phyloP scores from a whole-genome alignment of 75 land plant genomes.

The Pinus taeda region DNA sequence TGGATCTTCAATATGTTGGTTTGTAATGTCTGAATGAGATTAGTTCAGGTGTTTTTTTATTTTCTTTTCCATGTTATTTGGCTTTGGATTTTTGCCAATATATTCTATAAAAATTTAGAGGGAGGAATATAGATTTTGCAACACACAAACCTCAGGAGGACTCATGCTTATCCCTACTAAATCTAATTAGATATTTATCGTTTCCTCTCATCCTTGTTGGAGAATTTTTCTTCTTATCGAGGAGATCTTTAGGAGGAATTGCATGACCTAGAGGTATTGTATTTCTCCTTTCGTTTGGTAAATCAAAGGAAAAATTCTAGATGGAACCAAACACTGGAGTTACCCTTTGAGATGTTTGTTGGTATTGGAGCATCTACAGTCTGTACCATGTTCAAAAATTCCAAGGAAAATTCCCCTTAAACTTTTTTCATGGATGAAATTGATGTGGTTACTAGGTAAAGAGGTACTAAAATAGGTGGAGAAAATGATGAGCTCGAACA shows the following conservation, averaged over 20 bases:
- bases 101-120: slow-evolving; percentile 86
- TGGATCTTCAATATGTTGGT: not conserved
- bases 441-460: slow-evolving; percentile 95
- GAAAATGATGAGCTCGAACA: slow-evolving; percentile 98
- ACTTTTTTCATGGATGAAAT: slow-evolving; percentile 98
- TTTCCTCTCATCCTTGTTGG: slow-evolving; percentile 89
- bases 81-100: slow-evolving; percentile 40
- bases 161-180: slow-evolving; percentile 68
- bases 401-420: slow-evolving; percentile 99
- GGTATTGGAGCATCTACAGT: slow-evolving; percentile 97
- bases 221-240: slow-evolving; percentile 84
- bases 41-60: not conserved
- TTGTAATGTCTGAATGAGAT: not conserved
- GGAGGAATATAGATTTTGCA: slow-evolving; percentile 93
- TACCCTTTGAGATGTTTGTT: slow-evolving; percentile 98
- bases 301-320: slow-evolving; percentile 95
- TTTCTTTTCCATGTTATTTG: not conserved
- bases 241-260: slow-evolving; percentile 82
- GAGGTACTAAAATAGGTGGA: slow-evolving; percentile 97
- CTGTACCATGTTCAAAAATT: slow-evolving; percentile 94
- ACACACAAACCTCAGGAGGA: slow-evolving; percentile 95
- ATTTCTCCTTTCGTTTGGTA: slow-evolving; percentile 83
- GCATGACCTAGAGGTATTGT: slow-evolving; percentile 96
- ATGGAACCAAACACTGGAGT: slow-evolving; percentile 99
- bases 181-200: slow-evolving; percentile 87